phyloP scores from a whole-genome alignment of 305 asterid genomes.

The Coffea humblotiana region DNA sequence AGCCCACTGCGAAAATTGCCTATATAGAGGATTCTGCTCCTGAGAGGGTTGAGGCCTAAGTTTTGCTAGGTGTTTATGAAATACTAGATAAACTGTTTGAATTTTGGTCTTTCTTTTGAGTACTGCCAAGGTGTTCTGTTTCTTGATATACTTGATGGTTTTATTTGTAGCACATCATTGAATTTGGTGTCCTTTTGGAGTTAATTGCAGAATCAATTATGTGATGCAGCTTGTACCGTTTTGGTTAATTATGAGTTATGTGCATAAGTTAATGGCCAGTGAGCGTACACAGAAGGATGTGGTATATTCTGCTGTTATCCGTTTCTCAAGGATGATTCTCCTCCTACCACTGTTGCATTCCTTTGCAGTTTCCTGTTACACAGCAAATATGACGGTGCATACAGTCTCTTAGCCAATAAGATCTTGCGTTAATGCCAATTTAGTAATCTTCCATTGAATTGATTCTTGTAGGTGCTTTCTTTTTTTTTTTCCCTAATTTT shows the following conservation, averaged over 20 bases:
- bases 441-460: no score
- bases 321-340: no score
- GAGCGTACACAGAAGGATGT: no score
- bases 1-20: slow-evolving; percentile 45
- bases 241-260: background rate
- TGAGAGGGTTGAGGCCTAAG: slow-evolving; percentile 1
- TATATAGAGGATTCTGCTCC: background rate
- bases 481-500: no score
- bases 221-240: background rate
- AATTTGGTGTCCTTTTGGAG: background rate
- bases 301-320: no score
- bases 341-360: no score
- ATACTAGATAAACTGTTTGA: background rate
- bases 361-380: no score
- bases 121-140: background rate
- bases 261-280: background rate
- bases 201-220: background rate
- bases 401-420: no score
- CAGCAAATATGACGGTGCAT: no score
- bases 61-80: background rate
- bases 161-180: background rate
- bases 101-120: background rate
- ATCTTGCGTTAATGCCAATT: no score
- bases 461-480: no score
- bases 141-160: background rate